phyloP scores from a whole-genome alignment of 1,284 basidiomycete species.

The Vanrija sp. region DNA sequence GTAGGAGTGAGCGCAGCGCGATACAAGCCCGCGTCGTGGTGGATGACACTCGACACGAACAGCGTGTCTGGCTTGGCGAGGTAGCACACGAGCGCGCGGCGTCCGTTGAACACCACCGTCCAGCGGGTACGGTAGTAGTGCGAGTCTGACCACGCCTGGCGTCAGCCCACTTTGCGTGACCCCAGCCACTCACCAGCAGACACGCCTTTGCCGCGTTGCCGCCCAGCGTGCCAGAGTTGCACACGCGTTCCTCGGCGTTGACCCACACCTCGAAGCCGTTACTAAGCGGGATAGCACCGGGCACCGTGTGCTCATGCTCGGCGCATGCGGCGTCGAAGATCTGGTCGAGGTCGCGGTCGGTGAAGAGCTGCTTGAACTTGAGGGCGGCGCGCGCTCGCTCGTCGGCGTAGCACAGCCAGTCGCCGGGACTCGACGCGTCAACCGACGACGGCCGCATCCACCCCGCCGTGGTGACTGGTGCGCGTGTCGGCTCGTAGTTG shows the following conservation, averaged over 20 bases:
- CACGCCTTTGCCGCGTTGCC: background rate
- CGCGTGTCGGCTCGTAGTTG: background rate
- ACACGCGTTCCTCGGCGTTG: background rate
- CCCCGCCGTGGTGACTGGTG: background rate
- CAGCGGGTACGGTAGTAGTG: slow-evolving; percentile 13
- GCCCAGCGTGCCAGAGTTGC: background rate
- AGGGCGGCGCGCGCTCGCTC: background rate
- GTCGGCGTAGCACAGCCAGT: slow-evolving; percentile 3
- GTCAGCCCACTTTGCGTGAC: background rate
- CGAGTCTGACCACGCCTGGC: slow-evolving; percentile 6
- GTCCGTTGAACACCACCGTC: slow-evolving; percentile 10
- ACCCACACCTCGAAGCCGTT: background rate
- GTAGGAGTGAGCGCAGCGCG: slow-evolving; percentile 1
- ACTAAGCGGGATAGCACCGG: no score
- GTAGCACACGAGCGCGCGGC: slow-evolving; percentile 6
- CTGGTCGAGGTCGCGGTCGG: background rate
- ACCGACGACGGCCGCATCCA: background rate
- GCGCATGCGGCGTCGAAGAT: background rate
- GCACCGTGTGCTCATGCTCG: background rate
- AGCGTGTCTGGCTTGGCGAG: slow-evolving; percentile 11
- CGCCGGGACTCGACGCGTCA: background rate
- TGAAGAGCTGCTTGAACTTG: slow-evolving; percentile 4
- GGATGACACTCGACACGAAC: slow-evolving; percentile 3
- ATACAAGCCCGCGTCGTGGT: background rate
- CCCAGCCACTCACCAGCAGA: slow-evolving; percentile 2